phyloP scores from a whole-genome alignment of 164 flowering plant species.

The Aristolochia contorta region DNA sequence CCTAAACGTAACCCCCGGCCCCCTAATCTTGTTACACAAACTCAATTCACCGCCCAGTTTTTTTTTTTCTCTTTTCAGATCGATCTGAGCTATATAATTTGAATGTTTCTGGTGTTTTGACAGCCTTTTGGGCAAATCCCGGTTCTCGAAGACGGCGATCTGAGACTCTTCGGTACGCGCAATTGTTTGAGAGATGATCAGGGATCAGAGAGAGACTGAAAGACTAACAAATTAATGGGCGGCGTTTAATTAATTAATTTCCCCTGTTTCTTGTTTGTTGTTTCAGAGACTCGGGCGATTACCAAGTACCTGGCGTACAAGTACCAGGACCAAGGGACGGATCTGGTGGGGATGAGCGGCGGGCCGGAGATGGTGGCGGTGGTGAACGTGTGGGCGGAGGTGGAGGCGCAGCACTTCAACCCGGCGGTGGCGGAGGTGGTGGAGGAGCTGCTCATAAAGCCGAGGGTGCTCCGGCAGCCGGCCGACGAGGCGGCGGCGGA shows the following conservation, averaged over 20 bases:
- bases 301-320: conserved; percentile 4
- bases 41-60: too few species aligned
- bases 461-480: background rate
- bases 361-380: background rate
- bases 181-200: too few species aligned
- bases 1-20: too few species aligned
- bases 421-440: background rate
- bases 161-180: conserved; percentile 31
- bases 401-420: conserved; percentile 8
- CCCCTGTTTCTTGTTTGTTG: too few species aligned
- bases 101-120: background rate
- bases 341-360: background rate
- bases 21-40: too few species aligned
- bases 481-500: background rate
- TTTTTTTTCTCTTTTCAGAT: too few species aligned
- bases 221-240: too few species aligned
- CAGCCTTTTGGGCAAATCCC: conserved; percentile 36
- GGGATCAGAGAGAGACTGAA: too few species aligned
- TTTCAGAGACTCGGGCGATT: conserved; percentile 9
- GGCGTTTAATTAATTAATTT: too few species aligned
- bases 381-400: conserved; percentile 10
- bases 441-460: background rate
- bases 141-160: conserved; percentile 28
- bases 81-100: too few species aligned
- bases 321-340: conserved; percentile 1